phyloP scores from a whole-genome alignment of 2,329 filamentous ascomycete species.

The Sclerotinia minor region DNA sequence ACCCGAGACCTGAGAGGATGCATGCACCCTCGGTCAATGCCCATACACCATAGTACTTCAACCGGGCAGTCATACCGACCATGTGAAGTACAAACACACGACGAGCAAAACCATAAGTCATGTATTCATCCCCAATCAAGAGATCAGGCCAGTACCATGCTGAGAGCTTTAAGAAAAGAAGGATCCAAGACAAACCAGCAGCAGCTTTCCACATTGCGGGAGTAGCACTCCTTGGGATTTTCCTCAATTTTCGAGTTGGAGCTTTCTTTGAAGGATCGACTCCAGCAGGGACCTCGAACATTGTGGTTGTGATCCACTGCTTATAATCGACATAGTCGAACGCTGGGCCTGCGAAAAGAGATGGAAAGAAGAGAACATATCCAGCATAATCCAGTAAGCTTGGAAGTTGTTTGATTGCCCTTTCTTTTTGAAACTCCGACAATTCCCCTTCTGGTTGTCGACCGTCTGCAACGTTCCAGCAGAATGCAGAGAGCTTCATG shows the following conservation, averaged over 20 bases:
- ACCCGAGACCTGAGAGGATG: conserved; percentile 89
- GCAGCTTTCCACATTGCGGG: conserved; percentile 78
- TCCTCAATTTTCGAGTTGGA: conserved; percentile 83
- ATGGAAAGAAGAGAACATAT: conserved; percentile 94
- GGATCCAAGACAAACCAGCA: conserved; percentile 75
- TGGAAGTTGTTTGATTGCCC: conserved; percentile 74
- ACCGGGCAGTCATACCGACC: conserved; percentile 75
- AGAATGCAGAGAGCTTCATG: conserved; percentile 96
- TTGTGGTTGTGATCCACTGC: conserved; percentile 87
- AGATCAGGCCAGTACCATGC: conserved; percentile 63
- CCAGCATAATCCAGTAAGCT: conserved; percentile 77
- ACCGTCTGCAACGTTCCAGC: conserved; percentile 97
- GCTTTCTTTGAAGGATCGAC: conserved; percentile 84
- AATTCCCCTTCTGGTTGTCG: conserved; percentile 74
- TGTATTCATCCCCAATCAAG: conserved; percentile 65
- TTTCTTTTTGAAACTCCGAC: conserved; percentile 83
- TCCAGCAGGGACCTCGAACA: conserved; percentile 83
- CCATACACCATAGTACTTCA: conserved; percentile 98
- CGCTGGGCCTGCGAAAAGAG: conserved; percentile 82
- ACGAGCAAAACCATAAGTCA: conserved; percentile 66
- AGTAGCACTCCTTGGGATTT: conserved; percentile 85
- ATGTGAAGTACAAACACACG: conserved; percentile 81
- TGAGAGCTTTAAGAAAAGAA: conserved; percentile 72
- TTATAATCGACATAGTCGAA: conserved; percentile 95
- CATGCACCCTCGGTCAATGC: conserved; percentile 89